Evolutionary conservation across 805 yeast species (phyloP).

Genomic region (Ogataea nakhonphanomensis): DNA sequence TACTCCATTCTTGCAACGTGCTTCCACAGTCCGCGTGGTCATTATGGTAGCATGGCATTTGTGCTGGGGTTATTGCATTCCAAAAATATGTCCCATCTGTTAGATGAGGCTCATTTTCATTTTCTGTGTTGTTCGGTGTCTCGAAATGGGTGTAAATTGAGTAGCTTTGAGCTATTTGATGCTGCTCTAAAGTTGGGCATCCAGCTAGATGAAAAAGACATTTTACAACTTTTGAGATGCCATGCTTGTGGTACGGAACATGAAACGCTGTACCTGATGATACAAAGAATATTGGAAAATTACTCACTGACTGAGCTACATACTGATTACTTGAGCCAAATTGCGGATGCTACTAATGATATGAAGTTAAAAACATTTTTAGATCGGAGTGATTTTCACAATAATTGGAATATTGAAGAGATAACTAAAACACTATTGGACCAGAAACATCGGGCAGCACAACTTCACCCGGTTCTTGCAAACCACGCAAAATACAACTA

Average conservation of each 20-base stretch:
- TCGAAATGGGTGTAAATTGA: slow-evolving; percentile 19
- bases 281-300: slow-evolving; percentile 3
- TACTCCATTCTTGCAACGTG: slow-evolving; percentile 14
- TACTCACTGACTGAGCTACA: too few relatives aligned
- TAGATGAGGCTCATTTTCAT: slow-evolving; percentile 15
- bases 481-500: slow-evolving; percentile 4
- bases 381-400: background rate
- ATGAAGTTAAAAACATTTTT: slow-evolving; percentile 3
- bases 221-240: slow-evolving; percentile 15
- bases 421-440: too few relatives aligned
- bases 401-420: too few relatives aligned
- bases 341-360: slow-evolving; percentile 8
- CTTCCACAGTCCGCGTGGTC: slow-evolving; percentile 17
- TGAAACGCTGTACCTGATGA: slow-evolving; percentile 22
- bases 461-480: too few relatives aligned
- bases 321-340: too few relatives aligned
- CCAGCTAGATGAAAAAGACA: slow-evolving; percentile 14
- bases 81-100: background rate
- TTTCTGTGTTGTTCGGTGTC: slow-evolving; percentile 19
- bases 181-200: slow-evolving; percentile 9
- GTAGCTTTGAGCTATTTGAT: slow-evolving; percentile 14
- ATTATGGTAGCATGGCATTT: slow-evolving; percentile 17
- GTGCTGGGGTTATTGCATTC: slow-evolving; percentile 11
- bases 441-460: too few relatives aligned
- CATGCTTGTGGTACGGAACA: slow-evolving; percentile 27